A percentile compares a stretch with the other conserved stretches of the same genome.
These are phyloP conservation scores for Claviceps sp. DNA, from an alignment of 2,329 filamentous ascomycete genomes.

Conservation along the genomic window DNA sequence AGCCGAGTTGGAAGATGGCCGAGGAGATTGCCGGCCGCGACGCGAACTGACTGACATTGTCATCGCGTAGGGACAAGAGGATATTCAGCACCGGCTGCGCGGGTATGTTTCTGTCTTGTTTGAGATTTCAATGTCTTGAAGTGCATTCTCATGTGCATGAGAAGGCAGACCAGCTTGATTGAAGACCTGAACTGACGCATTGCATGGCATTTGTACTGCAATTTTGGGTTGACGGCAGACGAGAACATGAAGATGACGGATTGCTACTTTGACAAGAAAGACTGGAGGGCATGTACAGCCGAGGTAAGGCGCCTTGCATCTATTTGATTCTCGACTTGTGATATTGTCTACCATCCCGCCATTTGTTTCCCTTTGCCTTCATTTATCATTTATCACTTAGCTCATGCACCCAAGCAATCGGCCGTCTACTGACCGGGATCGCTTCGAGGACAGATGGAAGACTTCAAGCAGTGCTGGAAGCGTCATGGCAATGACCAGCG, in stretches of 20 bases:
- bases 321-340: no score
- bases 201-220: not conserved
- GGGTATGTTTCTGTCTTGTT: conserved; percentile 37
- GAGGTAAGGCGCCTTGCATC: conserved; percentile 50
- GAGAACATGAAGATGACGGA: conserved; percentile 88
- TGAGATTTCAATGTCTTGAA: not conserved
- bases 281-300: conserved; percentile 78
- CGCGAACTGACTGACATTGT: conserved; percentile 4
- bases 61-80: conserved; percentile 68
- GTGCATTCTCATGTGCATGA: no score
- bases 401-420: no score
- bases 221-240: conserved; percentile 32
- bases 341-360: not conserved
- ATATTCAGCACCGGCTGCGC: conserved; percentile 95
- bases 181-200: conserved; percentile 1
- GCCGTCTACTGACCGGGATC: not conserved
- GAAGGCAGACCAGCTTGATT: not conserved
- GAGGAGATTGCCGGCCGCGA: no score
- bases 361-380: not conserved
- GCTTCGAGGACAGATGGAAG: conserved; percentile 64
- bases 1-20: no score
- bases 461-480: conserved; percentile 87
- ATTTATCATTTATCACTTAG: not conserved
- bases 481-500: conserved; percentile 72
- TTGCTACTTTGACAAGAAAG: conserved; percentile 91